Percentiles rank a stretch among this genome's conserved stretches.
phyloP scores from a whole-genome alignment of 176 grass and related monocot genomes.

The Stipa capillata region DNA sequence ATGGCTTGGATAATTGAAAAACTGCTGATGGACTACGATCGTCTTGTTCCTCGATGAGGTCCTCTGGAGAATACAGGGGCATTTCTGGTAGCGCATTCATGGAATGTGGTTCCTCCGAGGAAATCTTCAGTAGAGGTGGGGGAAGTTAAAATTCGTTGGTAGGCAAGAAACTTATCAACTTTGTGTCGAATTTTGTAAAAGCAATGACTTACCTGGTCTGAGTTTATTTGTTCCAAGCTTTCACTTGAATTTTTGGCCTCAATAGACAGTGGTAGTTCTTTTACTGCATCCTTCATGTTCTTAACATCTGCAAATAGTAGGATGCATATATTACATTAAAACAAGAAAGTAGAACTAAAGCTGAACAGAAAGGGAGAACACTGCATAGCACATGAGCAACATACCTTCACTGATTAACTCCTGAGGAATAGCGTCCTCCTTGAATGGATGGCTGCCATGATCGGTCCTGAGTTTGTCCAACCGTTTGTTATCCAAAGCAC shows the following conservation, averaged over 20 bases:
- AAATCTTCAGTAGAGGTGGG: not conserved
- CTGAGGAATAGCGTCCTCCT: conserved; percentile 4
- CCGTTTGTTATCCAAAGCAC: not conserved
- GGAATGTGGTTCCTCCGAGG: conserved; percentile 5
- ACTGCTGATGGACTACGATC: conserved; percentile 27
- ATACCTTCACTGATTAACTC: conserved; percentile 37
- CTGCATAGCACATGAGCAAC: not conserved
- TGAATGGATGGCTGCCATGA: not conserved
- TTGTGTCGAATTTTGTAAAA: not conserved
- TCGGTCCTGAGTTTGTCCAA: conserved; percentile 10
- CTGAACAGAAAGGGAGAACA: not conserved
- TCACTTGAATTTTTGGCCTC: not conserved
- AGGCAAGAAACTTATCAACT: not conserved
- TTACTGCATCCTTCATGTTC: not conserved
- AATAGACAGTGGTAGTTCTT: not conserved
- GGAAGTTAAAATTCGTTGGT: not conserved
- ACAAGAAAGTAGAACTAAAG: not conserved
- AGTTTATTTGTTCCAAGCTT: conserved; percentile 6
- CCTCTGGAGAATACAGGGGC: not conserved
- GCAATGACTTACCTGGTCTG: conserved; percentile 23
- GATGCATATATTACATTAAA: not conserved
- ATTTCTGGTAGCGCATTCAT: conserved; percentile 11
- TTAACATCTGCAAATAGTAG: conserved; percentile 26
- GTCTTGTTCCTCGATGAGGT: conserved; percentile 15
- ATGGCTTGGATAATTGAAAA: conserved; percentile 31